Percentiles rank a stretch among this genome's conserved stretches.
Evolutionary conservation across 495 filamentous ascomycete genomes (phyloP).

Genomic region (Neurospora sp.): DNA sequence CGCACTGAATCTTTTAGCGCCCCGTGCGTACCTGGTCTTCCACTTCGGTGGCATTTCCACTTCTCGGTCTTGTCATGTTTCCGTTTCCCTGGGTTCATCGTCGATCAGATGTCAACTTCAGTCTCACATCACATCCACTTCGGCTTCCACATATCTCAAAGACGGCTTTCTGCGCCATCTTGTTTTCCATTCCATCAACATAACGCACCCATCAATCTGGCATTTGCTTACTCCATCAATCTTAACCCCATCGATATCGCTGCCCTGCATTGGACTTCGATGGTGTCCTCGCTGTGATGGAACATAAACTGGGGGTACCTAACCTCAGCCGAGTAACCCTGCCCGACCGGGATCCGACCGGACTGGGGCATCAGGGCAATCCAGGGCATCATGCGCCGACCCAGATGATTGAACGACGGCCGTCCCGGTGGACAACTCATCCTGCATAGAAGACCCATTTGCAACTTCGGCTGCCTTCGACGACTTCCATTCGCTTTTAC

Average conservation of each 20-base stretch:
- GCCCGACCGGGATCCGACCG: neutral
- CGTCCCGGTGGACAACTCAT: slow-evolving; percentile 35
- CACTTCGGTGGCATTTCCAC: neutral
- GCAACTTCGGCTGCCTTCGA: slow-evolving; percentile 13
- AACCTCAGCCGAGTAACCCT: neutral
- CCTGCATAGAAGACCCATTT: slow-evolving; percentile 22
- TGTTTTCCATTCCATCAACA: neutral
- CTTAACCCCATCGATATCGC: neutral
- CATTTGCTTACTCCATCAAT: neutral
- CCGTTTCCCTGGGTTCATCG: neutral
- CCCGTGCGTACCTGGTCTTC: neutral
- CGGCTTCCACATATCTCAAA: neutral
- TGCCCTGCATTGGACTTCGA: neutral
- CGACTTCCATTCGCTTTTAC: slow-evolving; percentile 26
- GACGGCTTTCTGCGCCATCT: neutral
- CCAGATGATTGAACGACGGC: slow-evolving; percentile 15
- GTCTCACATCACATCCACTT: neutral
- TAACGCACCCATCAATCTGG: neutral
- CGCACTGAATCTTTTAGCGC: neutral
- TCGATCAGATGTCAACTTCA: neutral
- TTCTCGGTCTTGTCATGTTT: neutral
- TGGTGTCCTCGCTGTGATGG: neutral
- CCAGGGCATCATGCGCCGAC: neutral
- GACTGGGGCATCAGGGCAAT: neutral
- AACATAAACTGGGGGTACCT: neutral